Percentiles rank a stretch among this genome's conserved stretches.
Evolutionary conservation across 805 yeast species (phyloP).

Genomic region (Lachancea mirantina): DNA sequence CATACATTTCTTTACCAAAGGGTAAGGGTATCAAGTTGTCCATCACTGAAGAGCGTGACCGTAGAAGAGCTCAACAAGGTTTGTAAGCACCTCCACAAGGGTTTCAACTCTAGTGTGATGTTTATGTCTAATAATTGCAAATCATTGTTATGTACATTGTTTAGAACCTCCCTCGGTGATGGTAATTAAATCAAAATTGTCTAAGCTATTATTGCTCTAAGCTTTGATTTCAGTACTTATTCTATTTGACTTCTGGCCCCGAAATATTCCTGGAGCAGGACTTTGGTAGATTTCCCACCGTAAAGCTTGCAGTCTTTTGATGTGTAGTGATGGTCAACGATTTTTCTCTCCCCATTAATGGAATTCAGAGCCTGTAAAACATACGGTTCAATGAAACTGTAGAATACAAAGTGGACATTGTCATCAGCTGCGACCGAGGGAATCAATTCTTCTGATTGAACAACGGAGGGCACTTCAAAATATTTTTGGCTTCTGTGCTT

Average conservation of each 20-base stretch:
- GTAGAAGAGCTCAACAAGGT: constrained; percentile 83
- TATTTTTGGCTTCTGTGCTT: constrained; percentile 51
- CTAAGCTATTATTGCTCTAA: too few species aligned
- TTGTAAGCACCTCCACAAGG: constrained; percentile 31
- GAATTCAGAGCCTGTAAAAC: constrained; percentile 39
- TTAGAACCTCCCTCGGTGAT: constrained; percentile 1
- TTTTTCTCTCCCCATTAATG: constrained; percentile 15
- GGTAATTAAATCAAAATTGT: constrained; percentile 1
- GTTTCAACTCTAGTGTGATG: constrained; percentile 5
- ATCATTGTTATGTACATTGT: constrained; percentile 3
- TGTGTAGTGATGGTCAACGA: constrained; percentile 25
- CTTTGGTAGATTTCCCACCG: constrained; percentile 39
- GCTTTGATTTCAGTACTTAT: too few species aligned
- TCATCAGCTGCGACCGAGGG: constrained; percentile 17
- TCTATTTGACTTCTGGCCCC: too few species aligned
- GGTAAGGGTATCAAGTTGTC: constrained; percentile 97
- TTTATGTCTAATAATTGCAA: constrained; percentile 7
- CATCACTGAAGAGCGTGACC: constrained; percentile 96
- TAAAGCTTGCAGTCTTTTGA: constrained; percentile 33
- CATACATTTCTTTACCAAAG: constrained; percentile 92
- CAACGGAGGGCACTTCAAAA: constrained; percentile 71
- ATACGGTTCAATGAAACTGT: constrained; percentile 61
- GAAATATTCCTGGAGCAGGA: constrained; percentile 38
- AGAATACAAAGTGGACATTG: constrained; percentile 64
- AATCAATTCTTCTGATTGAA: constrained; percentile 37